Evolutionary conservation across 116 monocot genomes (phyloP).

Genomic region (Dioscorea cayenensis): DNA sequence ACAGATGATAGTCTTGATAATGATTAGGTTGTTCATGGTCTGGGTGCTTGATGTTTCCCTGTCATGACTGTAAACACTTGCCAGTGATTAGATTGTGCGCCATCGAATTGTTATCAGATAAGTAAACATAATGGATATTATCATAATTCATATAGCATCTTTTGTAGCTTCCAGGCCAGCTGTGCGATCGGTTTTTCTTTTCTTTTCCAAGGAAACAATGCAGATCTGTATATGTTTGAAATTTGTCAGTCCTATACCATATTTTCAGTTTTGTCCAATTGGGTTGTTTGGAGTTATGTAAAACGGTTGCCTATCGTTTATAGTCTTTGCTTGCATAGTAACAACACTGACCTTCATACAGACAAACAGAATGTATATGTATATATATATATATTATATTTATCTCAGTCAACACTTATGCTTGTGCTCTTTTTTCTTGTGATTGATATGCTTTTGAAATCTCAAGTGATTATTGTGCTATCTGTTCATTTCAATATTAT

Average conservation of each 20-base stretch:
- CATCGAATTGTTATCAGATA: constrained; percentile 1
- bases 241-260: neutral
- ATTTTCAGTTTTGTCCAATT: neutral
- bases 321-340: no score
- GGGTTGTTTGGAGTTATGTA: neutral
- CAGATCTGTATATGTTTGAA: neutral
- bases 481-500: no score
- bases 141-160: neutral
- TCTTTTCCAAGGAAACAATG: neutral
- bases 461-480: no score
- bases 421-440: no score
- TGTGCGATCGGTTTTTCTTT: neutral
- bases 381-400: no score
- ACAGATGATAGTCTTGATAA: constrained; percentile 1
- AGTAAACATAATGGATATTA: neutral
- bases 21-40: constrained; percentile 2
- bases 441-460: no score
- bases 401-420: no score
- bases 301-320: neutral
- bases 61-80: neutral
- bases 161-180: neutral
- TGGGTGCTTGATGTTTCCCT: neutral
- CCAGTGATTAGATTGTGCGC: neutral
- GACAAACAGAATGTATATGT: no score
- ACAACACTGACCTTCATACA: no score